Conservation (phyloP, 73 alveolate genomes). For the Paramecium caudatum region DNA sequence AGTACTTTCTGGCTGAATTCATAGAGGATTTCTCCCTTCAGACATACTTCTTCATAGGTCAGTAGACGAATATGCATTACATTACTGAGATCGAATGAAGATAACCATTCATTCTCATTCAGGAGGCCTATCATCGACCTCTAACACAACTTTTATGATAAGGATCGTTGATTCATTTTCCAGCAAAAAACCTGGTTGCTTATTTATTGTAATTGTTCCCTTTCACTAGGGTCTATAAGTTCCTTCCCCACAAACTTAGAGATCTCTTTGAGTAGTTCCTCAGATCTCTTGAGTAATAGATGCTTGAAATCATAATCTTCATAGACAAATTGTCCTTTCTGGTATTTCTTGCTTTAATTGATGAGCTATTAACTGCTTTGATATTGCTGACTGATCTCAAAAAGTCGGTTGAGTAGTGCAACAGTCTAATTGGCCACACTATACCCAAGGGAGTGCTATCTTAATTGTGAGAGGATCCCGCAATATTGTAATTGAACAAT, state of each 20-base stretch:
- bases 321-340: slow-evolving; percentile 4
- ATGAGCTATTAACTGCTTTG: slow-evolving; percentile 34
- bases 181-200: neutral
- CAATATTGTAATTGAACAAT: slow-evolving; percentile 26
- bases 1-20: slow-evolving; percentile 45
- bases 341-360: neutral
- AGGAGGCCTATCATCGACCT: slow-evolving; percentile 32
- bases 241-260: neutral
- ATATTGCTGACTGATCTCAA: slow-evolving; percentile 30
- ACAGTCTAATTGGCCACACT: slow-evolving; percentile 3
- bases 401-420: neutral
- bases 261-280: slow-evolving; percentile 15
- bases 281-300: slow-evolving; percentile 6
- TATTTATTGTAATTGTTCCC: neutral
- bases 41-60: slow-evolving; percentile 19
- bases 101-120: slow-evolving; percentile 31
- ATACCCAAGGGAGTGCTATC: neutral
- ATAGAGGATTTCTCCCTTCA: slow-evolving; percentile 36
- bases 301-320: slow-evolving; percentile 51
- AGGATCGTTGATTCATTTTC: neutral
- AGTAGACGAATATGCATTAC: neutral
- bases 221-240: neutral
- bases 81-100: neutral
- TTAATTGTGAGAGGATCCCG: slow-evolving; percentile 29
- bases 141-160: neutral